Conservation (phyloP, 2,329 filamentous ascomycete genomes). For the Verticillium nubilum region DNA sequence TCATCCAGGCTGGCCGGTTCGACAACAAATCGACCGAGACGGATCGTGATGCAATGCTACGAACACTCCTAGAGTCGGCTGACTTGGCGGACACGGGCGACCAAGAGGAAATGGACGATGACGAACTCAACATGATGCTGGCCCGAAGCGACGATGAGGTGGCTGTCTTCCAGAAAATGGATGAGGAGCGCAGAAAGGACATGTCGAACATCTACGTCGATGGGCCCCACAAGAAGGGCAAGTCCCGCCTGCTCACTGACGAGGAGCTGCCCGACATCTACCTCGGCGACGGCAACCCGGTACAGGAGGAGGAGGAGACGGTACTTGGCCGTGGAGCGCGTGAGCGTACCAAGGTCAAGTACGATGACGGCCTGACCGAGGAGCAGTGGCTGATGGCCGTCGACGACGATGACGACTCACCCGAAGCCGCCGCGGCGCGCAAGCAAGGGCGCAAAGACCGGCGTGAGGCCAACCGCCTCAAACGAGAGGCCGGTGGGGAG, state of each 20-base stretch:
- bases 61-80: slow-evolving; percentile 84
- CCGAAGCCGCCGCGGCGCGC: slow-evolving; percentile 86
- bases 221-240: slow-evolving; percentile 51
- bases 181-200: slow-evolving; percentile 64
- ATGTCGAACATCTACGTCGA: slow-evolving; percentile 61
- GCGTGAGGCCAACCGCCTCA: slow-evolving; percentile 70
- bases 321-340: slow-evolving; percentile 81
- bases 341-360: slow-evolving; percentile 89
- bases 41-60: slow-evolving; percentile 93
- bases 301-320: slow-evolving; percentile 71
- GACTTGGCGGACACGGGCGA: slow-evolving; percentile 64
- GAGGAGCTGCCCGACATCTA: slow-evolving; percentile 92
- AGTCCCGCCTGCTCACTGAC: slow-evolving; percentile 80
- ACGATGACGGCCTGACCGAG: slow-evolving; percentile 95
- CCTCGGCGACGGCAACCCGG: slow-evolving; percentile 75
- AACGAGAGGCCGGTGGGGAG: slow-evolving; percentile 37
- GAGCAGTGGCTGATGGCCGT: slow-evolving; percentile 99
- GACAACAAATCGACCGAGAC: slow-evolving; percentile 99
- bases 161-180: slow-evolving; percentile 71
- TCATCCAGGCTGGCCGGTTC: slow-evolving; percentile 98
- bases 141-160: slow-evolving; percentile 83
- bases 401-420: slow-evolving; percentile 90
- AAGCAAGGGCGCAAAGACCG: slow-evolving; percentile 83
- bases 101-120: slow-evolving; percentile 97
- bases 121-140: slow-evolving; percentile 92